Evolutionary conservation across 345 rosid species (phyloP).

Genomic region (Lepidium didymum): DNA sequence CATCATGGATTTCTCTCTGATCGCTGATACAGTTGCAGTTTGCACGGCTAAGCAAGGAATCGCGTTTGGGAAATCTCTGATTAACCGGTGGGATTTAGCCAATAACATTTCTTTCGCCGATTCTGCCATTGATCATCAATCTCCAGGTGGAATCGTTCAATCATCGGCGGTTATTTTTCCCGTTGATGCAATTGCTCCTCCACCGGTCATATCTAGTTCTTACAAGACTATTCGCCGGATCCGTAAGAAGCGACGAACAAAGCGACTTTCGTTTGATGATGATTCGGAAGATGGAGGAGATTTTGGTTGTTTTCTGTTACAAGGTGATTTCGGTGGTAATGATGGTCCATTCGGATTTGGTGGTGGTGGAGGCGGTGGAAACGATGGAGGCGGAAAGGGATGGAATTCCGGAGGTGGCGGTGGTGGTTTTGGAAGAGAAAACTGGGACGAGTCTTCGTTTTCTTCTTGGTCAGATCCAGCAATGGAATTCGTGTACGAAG

Average conservation of each 20-base stretch:
- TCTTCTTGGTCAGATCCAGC: constrained; percentile 57
- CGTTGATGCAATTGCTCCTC: constrained; percentile 44
- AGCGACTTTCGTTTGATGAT: constrained; percentile 37
- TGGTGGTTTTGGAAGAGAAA: constrained; percentile 44
- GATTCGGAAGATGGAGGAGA: constrained; percentile 48
- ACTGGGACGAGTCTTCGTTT: constrained; percentile 60
- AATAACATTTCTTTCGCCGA: constrained; percentile 33
- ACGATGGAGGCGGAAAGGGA: constrained; percentile 54
- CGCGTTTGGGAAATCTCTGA: constrained; percentile 45
- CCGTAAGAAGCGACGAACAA: constrained; percentile 53
- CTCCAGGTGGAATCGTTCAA: constrained; percentile 20
- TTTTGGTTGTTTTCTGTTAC: constrained; percentile 34
- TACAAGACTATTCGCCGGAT: constrained; percentile 39
- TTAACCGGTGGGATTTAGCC: constrained; percentile 26
- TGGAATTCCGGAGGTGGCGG: constrained; percentile 53
- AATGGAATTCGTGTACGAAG: constrained; percentile 78
- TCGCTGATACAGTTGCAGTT: constrained; percentile 38
- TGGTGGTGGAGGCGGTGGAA: constrained; percentile 37
- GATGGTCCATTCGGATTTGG: constrained; percentile 41
- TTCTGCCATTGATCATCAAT: constrained; percentile 30
- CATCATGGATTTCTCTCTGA: constrained; percentile 56
- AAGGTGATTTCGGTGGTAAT: constrained; percentile 35
- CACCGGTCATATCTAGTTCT: constrained; percentile 44
- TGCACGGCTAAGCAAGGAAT: constrained; percentile 46
- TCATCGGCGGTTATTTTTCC: constrained; percentile 32